Percentiles rank a stretch among this genome's conserved stretches.
Evolutionary conservation across 2,329 filamentous ascomycete species (phyloP).

Genomic region (Penicillium digitatum): DNA sequence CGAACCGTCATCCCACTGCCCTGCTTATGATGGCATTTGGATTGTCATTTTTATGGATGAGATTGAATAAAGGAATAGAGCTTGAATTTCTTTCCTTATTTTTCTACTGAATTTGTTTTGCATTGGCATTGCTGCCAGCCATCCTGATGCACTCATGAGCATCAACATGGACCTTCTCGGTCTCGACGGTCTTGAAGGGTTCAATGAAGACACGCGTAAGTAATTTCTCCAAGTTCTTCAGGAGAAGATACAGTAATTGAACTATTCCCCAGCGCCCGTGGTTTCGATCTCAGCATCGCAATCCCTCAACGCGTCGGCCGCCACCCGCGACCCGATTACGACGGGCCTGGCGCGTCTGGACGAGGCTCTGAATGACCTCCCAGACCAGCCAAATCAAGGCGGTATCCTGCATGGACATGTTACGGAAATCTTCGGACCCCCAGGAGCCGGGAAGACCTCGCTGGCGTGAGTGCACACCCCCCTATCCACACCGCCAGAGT

Average conservation of each 20-base stretch:
- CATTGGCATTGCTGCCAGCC: conserved; percentile 2
- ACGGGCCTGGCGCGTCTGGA: conserved; percentile 51
- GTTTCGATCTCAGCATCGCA: conserved; percentile 38
- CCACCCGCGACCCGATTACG: conserved; percentile 21
- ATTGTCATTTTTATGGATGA: not conserved
- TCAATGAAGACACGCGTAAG: conserved; percentile 29
- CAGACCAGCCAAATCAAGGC: conserved; percentile 1
- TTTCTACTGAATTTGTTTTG: not conserved
- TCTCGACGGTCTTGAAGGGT: conserved; percentile 19
- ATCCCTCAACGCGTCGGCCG: conserved; percentile 31
- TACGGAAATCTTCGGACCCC: conserved; percentile 83
- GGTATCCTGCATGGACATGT: conserved; percentile 73
- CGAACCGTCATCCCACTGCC: not conserved
- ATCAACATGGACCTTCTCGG: conserved; percentile 30
- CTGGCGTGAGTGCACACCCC: conserved; percentile 64
- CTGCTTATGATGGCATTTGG: not conserved
- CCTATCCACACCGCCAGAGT: conserved; percentile 1
- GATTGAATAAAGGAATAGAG: not conserved
- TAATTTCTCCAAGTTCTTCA: not conserved
- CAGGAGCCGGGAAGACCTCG: conserved; percentile 78
- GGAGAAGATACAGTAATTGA: not conserved
- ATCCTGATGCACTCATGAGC: conserved; percentile 22
- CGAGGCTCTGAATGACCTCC: conserved; percentile 25
- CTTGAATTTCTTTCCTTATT: not conserved
- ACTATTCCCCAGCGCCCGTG: conserved; percentile 24